Conservation (phyloP, 73 alveolate species). For the Paramecium bursaria region DNA sequence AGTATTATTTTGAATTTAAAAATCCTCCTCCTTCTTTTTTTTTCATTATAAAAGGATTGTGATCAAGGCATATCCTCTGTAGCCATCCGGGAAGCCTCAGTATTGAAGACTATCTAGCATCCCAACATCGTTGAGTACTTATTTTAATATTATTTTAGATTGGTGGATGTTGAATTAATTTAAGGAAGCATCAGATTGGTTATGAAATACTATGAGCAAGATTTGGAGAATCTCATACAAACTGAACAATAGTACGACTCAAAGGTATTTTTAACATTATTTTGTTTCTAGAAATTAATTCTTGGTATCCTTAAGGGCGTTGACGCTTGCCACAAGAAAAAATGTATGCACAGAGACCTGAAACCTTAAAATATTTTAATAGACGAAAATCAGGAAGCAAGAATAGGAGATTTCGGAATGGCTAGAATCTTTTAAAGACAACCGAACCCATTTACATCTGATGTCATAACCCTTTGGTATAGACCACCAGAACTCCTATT, state of each 20-base stretch:
- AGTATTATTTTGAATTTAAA: neutral
- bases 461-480: conserved; percentile 92
- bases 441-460: conserved; percentile 41
- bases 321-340: conserved; percentile 20
- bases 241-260: neutral
- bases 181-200: conserved; percentile 38
- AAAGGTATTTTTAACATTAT: neutral
- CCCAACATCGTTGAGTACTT: conserved; percentile 31
- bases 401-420: conserved; percentile 57
- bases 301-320: conserved; percentile 21
- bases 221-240: neutral
- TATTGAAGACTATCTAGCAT: conserved; percentile 10
- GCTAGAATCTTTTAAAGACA: conserved; percentile 5
- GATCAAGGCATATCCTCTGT: conserved; percentile 52
- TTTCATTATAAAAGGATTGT: neutral
- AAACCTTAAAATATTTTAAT: conserved; percentile 37
- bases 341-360: conserved; percentile 57
- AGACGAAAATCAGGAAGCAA: neutral
- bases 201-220: conserved; percentile 50
- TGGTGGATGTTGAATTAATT: conserved; percentile 29
- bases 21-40: too few species aligned
- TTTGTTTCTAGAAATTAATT: neutral
- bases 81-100: conserved; percentile 31
- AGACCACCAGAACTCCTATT: conserved; percentile 92
- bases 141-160: neutral